Base-by-base conservation (phyloP, 441 rosid species). In the Erysimum cheiri region DNA sequence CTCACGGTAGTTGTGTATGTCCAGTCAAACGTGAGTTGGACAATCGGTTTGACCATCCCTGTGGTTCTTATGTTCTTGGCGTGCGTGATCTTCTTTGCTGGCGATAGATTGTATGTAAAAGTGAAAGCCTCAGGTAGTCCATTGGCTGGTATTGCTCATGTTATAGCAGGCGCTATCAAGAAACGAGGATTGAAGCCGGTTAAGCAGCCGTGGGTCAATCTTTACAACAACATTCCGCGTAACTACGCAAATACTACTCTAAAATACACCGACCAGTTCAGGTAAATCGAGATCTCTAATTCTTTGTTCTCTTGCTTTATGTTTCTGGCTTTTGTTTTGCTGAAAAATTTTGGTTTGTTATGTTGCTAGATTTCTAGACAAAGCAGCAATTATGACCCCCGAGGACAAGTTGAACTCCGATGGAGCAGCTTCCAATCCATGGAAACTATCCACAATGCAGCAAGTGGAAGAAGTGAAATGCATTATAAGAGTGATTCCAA, bases 391-490 rank as follows among this genome's bases (percentile, higher is more conserved):
- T 35, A 35, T 49, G 74, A 75, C 90, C n/a, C 79, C 78, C 0
- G 63, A 84, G 5, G 97, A 89, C 79, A 50, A 77, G 70, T 68
- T 82, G 67, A 80, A 82, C n/a, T 70, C 80, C 0, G 92, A 86
- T 71, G 96, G 97, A 92, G 7, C 78, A 5, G 28, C 93, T 8
- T 79, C 78, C 3, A 46, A 89, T 69, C 93, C 87, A 1, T 89
- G 97, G 97, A 82, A 77, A 52, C 88, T 89, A 6, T 86, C 89
- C 76, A 86, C 85, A 8, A 54, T 89, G 85, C 97, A 89, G 82
- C 93, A 91, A 80, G 92, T 89, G 32, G 97, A 91, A 79, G 96
- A 89, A 81, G 79, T 81, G 55, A 91, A 91, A 77, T 91, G 96
- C 83, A 35, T 91, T 17, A 12, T 80, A 48, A 80, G 91, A 68